Evolutionary conservation across 176 grass and related monocot species (phyloP).

Genomic region (Bothriochloa decipiens): DNA sequence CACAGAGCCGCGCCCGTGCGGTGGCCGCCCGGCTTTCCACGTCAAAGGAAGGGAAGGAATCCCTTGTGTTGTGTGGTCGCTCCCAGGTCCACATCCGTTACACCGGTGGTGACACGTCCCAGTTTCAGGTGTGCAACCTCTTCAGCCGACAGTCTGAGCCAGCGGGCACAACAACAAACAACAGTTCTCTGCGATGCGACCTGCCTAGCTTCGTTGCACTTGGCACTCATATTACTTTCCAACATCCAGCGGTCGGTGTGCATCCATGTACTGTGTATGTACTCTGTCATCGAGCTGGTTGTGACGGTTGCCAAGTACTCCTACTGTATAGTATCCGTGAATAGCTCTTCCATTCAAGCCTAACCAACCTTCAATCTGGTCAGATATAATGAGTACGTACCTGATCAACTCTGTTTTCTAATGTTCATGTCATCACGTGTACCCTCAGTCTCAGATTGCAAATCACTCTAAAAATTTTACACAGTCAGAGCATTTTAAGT

Average conservation of each 20-base stretch:
- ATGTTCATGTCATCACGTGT: neutral
- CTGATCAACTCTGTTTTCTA: constrained; percentile 28
- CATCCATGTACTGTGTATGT: neutral
- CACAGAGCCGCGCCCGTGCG: no score
- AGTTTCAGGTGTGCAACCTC: neutral
- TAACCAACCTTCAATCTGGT: neutral
- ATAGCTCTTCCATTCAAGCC: neutral
- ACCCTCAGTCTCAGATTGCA: no score
- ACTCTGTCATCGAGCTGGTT: neutral
- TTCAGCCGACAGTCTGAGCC: neutral
- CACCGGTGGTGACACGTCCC: neutral
- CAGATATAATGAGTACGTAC: neutral
- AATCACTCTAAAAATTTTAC: no score
- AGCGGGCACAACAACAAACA: no score
- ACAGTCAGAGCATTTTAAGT: no score
- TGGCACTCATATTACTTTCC: no score
- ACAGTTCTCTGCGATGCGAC: neutral
- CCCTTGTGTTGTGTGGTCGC: neutral
- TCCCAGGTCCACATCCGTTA: constrained; percentile 29
- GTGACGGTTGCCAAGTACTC: neutral
- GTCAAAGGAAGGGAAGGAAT: constrained; percentile 8
- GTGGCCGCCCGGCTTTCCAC: neutral
- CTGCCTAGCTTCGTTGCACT: neutral
- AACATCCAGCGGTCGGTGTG: neutral
- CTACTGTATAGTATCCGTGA: neutral